A percentile compares a stretch with the other conserved stretches of the same genome.
Evolutionary conservation across 2,329 filamentous ascomycete genomes (phyloP).

Genomic region (Penicillium sp.): DNA sequence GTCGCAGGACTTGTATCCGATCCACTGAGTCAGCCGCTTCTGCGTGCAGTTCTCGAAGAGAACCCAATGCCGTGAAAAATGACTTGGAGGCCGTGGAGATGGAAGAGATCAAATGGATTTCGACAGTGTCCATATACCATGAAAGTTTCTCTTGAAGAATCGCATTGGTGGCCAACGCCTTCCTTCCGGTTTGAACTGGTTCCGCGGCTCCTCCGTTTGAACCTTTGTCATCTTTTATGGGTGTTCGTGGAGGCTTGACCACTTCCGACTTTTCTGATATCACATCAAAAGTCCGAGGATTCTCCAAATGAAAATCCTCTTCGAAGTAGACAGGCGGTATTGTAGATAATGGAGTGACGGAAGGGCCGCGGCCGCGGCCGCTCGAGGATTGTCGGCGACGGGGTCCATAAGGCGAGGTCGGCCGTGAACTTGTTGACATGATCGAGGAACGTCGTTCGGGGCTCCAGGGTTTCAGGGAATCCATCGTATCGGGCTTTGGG

Average conservation of each 20-base stretch:
- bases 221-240: conserved; percentile 49
- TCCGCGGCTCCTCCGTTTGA: conserved; percentile 55
- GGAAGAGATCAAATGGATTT: conserved; percentile 91
- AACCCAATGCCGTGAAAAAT: conserved; percentile 91
- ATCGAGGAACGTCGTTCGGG: conserved; percentile 40
- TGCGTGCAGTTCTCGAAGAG: conserved; percentile 79
- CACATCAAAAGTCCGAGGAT: conserved; percentile 91
- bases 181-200: conserved; percentile 57
- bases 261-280: conserved; percentile 95
- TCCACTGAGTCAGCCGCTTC: conserved; percentile 88
- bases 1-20: conserved; percentile 72
- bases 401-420: conserved; percentile 44
- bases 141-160: conserved; percentile 97
- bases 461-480: conserved; percentile 44
- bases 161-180: conserved; percentile 88
- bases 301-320: conserved; percentile 89
- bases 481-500: conserved; percentile 46
- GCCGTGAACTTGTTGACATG: conserved; percentile 42
- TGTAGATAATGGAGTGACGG: conserved; percentile 78
- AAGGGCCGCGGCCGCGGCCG: conserved; percentile 55
- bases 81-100: conserved; percentile 94
- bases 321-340: conserved; percentile 94
- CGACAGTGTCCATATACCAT: conserved; percentile 99
- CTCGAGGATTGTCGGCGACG: conserved; percentile 50
- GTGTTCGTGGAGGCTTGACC: conserved; percentile 60